Conservation (phyloP, 768 basidiomycete genomes). For the Pulveroboletus sp. region DNA sequence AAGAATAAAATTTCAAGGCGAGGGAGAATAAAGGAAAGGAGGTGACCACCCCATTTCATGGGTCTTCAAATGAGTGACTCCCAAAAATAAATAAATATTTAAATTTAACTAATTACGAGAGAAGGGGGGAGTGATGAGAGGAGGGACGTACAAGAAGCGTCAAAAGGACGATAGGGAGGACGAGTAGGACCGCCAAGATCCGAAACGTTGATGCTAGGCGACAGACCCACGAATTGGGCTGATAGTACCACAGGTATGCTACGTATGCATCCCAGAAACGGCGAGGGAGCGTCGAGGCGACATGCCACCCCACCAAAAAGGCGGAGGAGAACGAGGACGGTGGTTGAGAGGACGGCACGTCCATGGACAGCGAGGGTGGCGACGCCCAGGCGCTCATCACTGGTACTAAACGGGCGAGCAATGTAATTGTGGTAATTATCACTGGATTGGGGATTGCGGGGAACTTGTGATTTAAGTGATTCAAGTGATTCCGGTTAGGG, state of each 20-base stretch:
- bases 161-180: constrained; percentile 50
- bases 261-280: constrained; percentile 58
- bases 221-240: constrained; percentile 62
- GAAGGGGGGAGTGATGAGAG: constrained; percentile 1
- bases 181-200: constrained; percentile 51
- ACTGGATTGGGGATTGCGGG: not conserved
- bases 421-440: not conserved
- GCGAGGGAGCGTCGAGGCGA: constrained; percentile 28
- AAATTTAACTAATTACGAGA: constrained; percentile 9
- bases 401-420: constrained; percentile 1
- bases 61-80: not conserved
- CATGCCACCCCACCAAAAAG: constrained; percentile 15
- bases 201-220: constrained; percentile 60
- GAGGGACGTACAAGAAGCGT: constrained; percentile 56
- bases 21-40: not conserved
- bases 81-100: constrained; percentile 1
- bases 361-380: constrained; percentile 5
- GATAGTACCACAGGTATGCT: constrained; percentile 59
- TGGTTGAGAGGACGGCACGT: constrained; percentile 2
- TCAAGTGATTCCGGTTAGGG: not conserved
- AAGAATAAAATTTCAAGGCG: not conserved
- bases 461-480: constrained; percentile 2
- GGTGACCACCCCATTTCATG: constrained; percentile 4
- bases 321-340: constrained; percentile 10
- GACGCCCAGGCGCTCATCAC: constrained; percentile 5